Base-by-base conservation (phyloP, 2,329 filamentous ascomycete genomes). In the Plectosphaerella plurivora region DNA sequence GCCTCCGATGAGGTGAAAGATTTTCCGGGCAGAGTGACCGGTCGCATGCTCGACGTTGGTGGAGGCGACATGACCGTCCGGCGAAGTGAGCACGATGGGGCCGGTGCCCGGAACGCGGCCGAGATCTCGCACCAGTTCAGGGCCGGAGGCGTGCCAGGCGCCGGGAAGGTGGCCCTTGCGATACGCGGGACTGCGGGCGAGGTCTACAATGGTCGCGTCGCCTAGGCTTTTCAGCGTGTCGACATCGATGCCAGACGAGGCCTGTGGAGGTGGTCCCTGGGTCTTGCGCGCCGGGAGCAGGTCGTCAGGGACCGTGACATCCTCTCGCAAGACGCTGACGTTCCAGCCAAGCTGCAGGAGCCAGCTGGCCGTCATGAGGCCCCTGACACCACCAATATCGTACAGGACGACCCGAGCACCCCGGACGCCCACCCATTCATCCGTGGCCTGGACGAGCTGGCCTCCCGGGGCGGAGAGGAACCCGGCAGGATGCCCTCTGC, bases 261-360 rank as follows among this genome's bases (percentile, higher is more conserved):
- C 44, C n/a, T 54, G 52, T 8, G 44, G 22, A 22, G 22, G 16
- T 16, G 2, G 10, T 48, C 51, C 53, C 24, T 45, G 15, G 16
- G 54, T 49, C 37, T 51, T 18, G n/a, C 37, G 39, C 20, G 50
- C 16, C 8, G 16, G 46, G 2, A 37, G 24, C 24, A 60, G 45
- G 25, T 37, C 39, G 20, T 55, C 47, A 1, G 58, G 59, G 10
- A 60, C 45, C 6, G 25, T n/a, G 11, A 49, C 48, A 15, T n/a
- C 39, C 28, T 58, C 55, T 12, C 61, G 46, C 5, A 65, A 45
- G 11, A 64, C 61, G 50, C 64, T 48, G 8, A 65, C 64, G 24
- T 66, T 62, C 64, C 64, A 66, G 45, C 64, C 64, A 3, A 66
- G 59, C 47, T 66, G 64, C 11, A 62, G 24, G 14, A 66, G 60